Evolutionary conservation across 2,329 filamentous ascomycete genomes (phyloP), one percentile per base, ranked within the genome.

Genomic region (Phoma sp.): DNA sequence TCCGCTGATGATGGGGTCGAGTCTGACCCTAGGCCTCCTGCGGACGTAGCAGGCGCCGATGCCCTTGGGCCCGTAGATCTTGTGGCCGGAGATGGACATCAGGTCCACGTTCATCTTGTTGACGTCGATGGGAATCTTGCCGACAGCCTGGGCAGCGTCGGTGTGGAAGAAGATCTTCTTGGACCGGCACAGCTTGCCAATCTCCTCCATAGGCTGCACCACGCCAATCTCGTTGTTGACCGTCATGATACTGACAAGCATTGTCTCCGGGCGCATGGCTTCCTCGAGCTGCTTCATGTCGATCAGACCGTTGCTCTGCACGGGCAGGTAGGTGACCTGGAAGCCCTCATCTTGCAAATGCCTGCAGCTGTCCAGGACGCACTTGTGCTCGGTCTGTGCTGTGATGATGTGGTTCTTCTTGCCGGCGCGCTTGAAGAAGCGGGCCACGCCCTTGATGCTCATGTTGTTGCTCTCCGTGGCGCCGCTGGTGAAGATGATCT

Each of bases 181-280:
- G 49, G 86, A 84, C 45, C 95, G 87, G 77, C 95, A 99, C 11
- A 99, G 81, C 77, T 89, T 89, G 69, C 95, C 95, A 72, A 99
- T 99, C 78, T 96, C 86, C 66, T 91, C 90, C 54, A 99, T 79
- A 0, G 95, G 95, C 77, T 99, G 95, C 54, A 99, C 96, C n/a
- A 99, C 95, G 70, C 95, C 95, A 68, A 99, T 98, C 78, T 99
- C 95, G 76, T 99, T 99, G 82, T 99, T 99, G 69, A 99, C 95
- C 0, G 95, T 88, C 95, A 99, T 99, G 76, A 99, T 90, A 72
- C 93, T 97, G 76, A 98, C 93, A 27, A 99, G 80, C 38, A 86
- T 88, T 11, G 95, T 99, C 57, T 98, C 93, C 0, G 93, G 93
- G 57, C 90, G 86, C 59, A 99, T 96, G 23, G 93, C 91, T 22